A percentile compares a stretch with the other conserved stretches of the same genome.
Evolutionary conservation across 805 yeast genomes (phyloP).

Genomic region (Starmerella bombi): DNA sequence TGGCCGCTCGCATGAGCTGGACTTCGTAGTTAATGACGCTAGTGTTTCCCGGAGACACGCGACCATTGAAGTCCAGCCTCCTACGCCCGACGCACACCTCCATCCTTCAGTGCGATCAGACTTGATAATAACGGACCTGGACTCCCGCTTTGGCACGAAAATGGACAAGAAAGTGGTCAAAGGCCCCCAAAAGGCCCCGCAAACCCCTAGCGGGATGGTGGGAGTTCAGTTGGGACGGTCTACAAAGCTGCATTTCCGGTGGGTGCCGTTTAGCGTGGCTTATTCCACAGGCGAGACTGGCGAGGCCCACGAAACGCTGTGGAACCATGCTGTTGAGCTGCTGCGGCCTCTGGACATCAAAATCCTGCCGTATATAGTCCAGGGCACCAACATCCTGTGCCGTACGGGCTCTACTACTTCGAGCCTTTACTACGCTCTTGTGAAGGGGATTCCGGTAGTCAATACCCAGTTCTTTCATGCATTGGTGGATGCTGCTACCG

Average conservation of each 20-base stretch:
- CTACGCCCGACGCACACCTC: constrained; percentile 6
- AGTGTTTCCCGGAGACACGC: constrained; percentile 24
- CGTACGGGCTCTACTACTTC: constrained; percentile 22
- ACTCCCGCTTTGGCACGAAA: constrained; percentile 23
- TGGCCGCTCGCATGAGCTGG: constrained; percentile 18
- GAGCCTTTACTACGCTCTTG: constrained; percentile 27
- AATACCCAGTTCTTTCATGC: constrained; percentile 20
- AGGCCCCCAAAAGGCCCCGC: constrained; percentile 6
- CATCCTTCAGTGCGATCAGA: constrained; percentile 17
- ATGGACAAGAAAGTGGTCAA: background rate
- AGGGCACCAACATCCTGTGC: constrained; percentile 24
- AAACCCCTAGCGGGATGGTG: constrained; percentile 2
- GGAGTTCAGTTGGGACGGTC: constrained; percentile 20
- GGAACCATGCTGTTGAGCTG: constrained; percentile 7
- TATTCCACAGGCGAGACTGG: constrained; percentile 19
- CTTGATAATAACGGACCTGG: constrained; percentile 19
- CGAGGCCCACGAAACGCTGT: constrained; percentile 13
- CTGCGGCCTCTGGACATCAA: constrained; percentile 25
- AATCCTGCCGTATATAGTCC: constrained; percentile 16
- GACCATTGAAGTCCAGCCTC: constrained; percentile 11
- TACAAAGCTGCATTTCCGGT: constrained; percentile 15
- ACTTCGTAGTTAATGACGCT: constrained; percentile 12
- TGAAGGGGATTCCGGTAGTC: constrained; percentile 26
- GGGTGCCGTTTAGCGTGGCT: constrained; percentile 23
- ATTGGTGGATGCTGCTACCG: constrained; percentile 13